Percentiles rank a stretch among this genome's conserved stretches.
Evolutionary conservation across 1,139 yeast genomes (phyloP).

Genomic region (Taphrina pruni): DNA sequence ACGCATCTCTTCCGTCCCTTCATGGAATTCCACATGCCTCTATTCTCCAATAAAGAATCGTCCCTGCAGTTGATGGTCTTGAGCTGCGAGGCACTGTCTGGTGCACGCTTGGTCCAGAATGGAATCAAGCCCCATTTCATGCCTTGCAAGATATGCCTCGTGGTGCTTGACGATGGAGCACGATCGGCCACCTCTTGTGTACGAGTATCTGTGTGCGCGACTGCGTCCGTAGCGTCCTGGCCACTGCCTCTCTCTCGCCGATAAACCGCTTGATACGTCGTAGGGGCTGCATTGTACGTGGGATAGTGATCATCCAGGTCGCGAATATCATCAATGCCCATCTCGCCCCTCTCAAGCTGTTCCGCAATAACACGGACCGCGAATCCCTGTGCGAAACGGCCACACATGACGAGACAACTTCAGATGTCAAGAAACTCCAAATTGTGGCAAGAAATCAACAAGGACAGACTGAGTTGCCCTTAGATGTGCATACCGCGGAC

Average conservation of each 20-base stretch:
- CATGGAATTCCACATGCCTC: slow-evolving; percentile 50
- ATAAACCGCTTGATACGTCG: slow-evolving; percentile 30
- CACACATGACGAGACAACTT: slow-evolving; percentile 17
- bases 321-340: slow-evolving; percentile 31
- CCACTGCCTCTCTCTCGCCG: slow-evolving; percentile 19
- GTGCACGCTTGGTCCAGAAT: slow-evolving; percentile 55
- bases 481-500: no score
- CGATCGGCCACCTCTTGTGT: background rate
- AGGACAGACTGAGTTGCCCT: no score
- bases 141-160: slow-evolving; percentile 26
- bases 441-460: no score
- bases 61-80: slow-evolving; percentile 52
- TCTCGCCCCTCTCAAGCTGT: slow-evolving; percentile 28
- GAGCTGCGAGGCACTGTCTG: slow-evolving; percentile 48
- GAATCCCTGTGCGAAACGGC: slow-evolving; percentile 37
- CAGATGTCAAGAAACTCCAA: no score
- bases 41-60: slow-evolving; percentile 49
- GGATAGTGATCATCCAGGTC: slow-evolving; percentile 32
- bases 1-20: slow-evolving; percentile 60
- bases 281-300: slow-evolving; percentile 32
- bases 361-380: slow-evolving; percentile 33
- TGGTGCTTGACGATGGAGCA: background rate
- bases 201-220: background rate
- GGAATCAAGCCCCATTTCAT: slow-evolving; percentile 67
- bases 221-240: slow-evolving; percentile 7